Conservation (phyloP, 1,284 basidiomycete genomes). For the Ustilago xerochloae region DNA sequence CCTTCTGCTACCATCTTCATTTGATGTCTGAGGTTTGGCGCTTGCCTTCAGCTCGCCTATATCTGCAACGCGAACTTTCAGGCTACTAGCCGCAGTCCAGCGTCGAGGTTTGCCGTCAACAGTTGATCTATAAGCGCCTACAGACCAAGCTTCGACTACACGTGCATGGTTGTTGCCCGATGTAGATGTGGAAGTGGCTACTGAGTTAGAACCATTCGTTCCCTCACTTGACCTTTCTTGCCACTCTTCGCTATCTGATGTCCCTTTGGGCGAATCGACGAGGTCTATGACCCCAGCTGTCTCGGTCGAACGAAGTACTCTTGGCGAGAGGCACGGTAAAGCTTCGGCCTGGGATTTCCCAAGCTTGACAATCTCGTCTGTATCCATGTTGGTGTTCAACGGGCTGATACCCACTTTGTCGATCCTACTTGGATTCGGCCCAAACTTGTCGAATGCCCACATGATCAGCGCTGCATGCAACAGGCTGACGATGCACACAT, state of each 20-base stretch:
- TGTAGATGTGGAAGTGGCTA: neutral
- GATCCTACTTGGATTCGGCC: neutral
- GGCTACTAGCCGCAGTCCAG: neutral
- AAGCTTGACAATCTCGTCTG: neutral
- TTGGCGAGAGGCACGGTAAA: constrained; percentile 7
- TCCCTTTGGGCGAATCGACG: neutral
- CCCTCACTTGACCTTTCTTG: constrained; percentile 6
- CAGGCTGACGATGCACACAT: constrained; percentile 17
- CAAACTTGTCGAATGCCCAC: constrained; percentile 23
- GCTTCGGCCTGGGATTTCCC: neutral
- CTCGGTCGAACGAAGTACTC: neutral
- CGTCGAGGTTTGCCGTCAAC: constrained; percentile 7
- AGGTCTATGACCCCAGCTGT: constrained; percentile 3
- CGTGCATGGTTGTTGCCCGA: neutral
- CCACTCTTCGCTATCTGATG: neutral
- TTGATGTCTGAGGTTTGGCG: neutral
- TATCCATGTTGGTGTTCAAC: neutral
- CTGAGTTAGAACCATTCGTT: constrained; percentile 1
- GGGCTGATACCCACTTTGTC: neutral
- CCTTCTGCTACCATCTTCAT: too few relatives aligned
- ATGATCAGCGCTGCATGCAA: constrained; percentile 19
- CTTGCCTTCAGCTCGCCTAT: constrained; percentile 7
- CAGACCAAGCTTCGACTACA: constrained; percentile 12
- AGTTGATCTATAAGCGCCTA: constrained; percentile 7
- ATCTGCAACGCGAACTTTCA: neutral